Base-by-base conservation (phyloP, 805 yeast genomes). In the Metschnikowia henanensis region DNA sequence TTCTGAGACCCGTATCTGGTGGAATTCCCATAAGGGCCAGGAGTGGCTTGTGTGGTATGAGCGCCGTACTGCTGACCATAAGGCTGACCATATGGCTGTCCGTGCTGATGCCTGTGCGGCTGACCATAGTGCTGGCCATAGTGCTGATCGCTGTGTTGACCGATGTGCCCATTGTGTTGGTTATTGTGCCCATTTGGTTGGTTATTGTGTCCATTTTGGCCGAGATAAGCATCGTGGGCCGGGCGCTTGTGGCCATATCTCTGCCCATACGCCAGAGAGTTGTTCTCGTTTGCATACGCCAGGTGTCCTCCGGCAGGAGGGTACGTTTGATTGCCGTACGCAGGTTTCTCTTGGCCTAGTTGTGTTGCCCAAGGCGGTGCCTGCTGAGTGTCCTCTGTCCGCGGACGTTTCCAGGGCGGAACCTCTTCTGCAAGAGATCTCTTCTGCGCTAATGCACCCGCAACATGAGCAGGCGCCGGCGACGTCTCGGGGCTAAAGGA, bases 331-430 rank as follows among this genome's bases (percentile, higher is more conserved):
- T 26, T 8, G 15, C 36, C 30, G 12, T 25, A 12, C 1, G 35
- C 5, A 18, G 6, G 6, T 6, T 12, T 28, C 30, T 28, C 30
- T 7, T 22, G 6, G 22, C 25, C 31, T 2, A 31, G 37, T 20
- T 41, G 44, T 5, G 44, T 6, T 3, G 28, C 26, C 45, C 45
- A 41, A 5, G 45, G 45, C 18, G 45, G 45, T 2, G 30, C 16
- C 2, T 25, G 37, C 34, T 20, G 45, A 18, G 29, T 13, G 16
- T 15, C 16, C n/a, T n/a, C n/a, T 10, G 12, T 23, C 3, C 26
- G 26, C 4, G 26, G 12, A 13, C 46, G 38, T 19, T 43, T 43
- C 46, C 46, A 43, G 2, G 46, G 46, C 5, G 46, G 46, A 18
- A 37, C 33, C 15, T 37, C 41, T 10, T 37, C 41, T 3, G 23